phyloP scores from a whole-genome alignment of 2,329 filamentous ascomycete species.

The Aschersonia sp. region DNA sequence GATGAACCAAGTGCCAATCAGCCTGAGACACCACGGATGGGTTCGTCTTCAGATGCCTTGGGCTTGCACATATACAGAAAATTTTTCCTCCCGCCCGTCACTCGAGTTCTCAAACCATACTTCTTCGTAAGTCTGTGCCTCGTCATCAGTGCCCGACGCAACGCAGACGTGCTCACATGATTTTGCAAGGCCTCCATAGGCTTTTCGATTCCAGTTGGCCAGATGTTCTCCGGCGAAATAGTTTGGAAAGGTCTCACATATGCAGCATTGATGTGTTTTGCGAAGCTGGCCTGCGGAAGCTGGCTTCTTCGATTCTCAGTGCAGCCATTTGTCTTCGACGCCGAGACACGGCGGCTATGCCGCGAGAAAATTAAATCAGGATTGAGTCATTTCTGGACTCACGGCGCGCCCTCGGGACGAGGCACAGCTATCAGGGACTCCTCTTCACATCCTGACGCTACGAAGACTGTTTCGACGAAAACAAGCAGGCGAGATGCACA shows the following conservation, averaged over 20 bases:
- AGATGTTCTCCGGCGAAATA: slow-evolving; percentile 48
- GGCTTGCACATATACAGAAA: slow-evolving; percentile 17
- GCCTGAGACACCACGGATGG: background rate
- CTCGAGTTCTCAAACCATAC: slow-evolving; percentile 49
- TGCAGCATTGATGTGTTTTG: slow-evolving; percentile 51
- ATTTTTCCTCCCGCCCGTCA: slow-evolving; percentile 23
- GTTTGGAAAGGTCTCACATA: slow-evolving; percentile 62
- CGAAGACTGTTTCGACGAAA: background rate
- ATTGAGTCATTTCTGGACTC: background rate
- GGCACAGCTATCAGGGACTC: background rate
- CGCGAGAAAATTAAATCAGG: background rate
- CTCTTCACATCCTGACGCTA: background rate
- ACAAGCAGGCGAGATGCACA: background rate
- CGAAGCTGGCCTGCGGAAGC: slow-evolving; percentile 43
- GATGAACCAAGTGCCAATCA: background rate
- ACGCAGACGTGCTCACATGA: background rate
- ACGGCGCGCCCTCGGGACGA: background rate
- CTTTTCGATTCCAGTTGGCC: slow-evolving; percentile 61
- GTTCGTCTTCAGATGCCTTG: background rate
- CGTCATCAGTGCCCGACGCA: background rate
- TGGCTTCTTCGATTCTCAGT: slow-evolving; percentile 32
- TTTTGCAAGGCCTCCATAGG: slow-evolving; percentile 37
- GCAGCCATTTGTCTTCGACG: background rate
- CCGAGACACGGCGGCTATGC: background rate
- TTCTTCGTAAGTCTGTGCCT: slow-evolving; percentile 43